These are phyloP conservation scores for Phaeosphaeriaceae sp. DNA, from an alignment of 2,329 filamentous ascomycete genomes.

Conservation along the genomic window DNA sequence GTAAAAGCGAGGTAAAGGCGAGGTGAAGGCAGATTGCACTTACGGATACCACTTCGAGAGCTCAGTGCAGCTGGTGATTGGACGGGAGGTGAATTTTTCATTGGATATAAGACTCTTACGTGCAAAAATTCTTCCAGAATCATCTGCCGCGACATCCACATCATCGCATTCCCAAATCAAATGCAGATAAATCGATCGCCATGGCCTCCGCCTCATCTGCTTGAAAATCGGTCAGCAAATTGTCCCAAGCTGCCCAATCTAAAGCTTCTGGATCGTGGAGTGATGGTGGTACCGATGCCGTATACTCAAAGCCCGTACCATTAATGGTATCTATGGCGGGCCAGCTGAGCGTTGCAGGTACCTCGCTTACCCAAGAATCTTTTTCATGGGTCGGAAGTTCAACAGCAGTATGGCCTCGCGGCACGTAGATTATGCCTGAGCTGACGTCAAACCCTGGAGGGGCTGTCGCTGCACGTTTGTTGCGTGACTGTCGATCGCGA, in stretches of 20 bases:
- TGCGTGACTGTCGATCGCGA: constrained; percentile 1
- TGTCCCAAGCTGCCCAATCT: background rate
- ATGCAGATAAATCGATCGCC: background rate
- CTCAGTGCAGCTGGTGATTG: too few relatives aligned
- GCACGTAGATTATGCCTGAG: too few relatives aligned
- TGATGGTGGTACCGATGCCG: background rate
- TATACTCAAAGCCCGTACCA: background rate
- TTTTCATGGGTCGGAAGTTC: background rate
- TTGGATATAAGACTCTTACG: too few relatives aligned
- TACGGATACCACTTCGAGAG: too few relatives aligned
- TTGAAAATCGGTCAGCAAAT: background rate
- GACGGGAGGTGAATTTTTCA: too few relatives aligned
- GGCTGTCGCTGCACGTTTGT: background rate
- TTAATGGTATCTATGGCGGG: background rate
- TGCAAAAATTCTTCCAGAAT: too few relatives aligned
- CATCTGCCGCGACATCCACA: background rate
- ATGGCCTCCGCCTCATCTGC: background rate
- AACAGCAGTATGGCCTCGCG: background rate
- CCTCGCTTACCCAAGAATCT: background rate
- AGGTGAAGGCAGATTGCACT: too few relatives aligned
- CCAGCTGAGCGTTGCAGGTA: background rate
- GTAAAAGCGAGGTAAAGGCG: too few relatives aligned
- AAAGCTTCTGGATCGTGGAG: background rate
- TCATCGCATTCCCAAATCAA: background rate
- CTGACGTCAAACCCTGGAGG: too few relatives aligned